Conservation (phyloP, 495 filamentous ascomycete genomes). For the Tuber magnatum region DNA sequence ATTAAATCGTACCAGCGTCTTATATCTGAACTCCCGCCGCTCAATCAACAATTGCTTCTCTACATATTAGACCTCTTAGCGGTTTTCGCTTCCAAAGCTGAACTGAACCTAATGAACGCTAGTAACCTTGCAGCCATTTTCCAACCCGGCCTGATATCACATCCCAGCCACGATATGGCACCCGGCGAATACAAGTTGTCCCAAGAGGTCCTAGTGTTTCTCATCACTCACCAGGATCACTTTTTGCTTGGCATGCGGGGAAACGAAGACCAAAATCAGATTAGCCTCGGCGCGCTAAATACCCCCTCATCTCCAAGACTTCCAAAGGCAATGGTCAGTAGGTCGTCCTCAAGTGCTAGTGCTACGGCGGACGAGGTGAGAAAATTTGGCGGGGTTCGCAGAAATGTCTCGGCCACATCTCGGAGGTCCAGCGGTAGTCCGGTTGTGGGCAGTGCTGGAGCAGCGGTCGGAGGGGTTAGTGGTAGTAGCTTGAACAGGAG, state of each 20-base stretch:
- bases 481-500: conserved; percentile 71
- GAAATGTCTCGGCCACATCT: conserved; percentile 72
- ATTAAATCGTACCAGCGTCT: conserved; percentile 78
- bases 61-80: conserved; percentile 98
- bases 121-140: conserved; percentile 96
- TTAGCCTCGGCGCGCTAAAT: conserved; percentile 42
- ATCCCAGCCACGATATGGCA: conserved; percentile 89
- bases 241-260: conserved; percentile 44
- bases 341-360: conserved; percentile 81
- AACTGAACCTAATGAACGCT: conserved; percentile 93
- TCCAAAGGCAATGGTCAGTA: conserved; percentile 54
- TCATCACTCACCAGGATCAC: conserved; percentile 76
- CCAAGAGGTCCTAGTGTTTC: conserved; percentile 93
- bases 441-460: conserved; percentile 49
- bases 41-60: conserved; percentile 90
- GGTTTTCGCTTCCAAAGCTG: conserved; percentile 95
- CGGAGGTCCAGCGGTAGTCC: conserved; percentile 64
- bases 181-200: conserved; percentile 89
- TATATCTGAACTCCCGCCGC: conserved; percentile 83
- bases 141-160: conserved; percentile 90
- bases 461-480: conserved; percentile 19
- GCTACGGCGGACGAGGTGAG: conserved; percentile 77
- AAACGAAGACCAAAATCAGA: conserved; percentile 24
- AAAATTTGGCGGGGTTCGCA: conserved; percentile 65
- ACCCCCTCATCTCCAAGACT: conserved; percentile 50